phyloP scores from a whole-genome alignment of 768 basidiomycete species.

The Atractiella rhizophila region DNA sequence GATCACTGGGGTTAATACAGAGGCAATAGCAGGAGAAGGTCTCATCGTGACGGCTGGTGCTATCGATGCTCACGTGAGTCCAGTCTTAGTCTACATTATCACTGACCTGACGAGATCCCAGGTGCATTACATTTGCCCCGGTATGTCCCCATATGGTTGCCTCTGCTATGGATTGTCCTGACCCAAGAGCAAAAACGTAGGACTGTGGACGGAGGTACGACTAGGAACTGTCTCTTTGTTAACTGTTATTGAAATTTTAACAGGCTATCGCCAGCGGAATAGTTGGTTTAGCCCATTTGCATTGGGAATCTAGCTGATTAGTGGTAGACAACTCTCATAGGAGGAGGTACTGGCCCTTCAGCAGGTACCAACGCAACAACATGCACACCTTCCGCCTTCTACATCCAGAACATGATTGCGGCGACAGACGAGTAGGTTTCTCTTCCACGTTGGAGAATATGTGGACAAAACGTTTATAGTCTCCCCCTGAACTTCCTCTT shows the following conservation, averaged over 20 bases:
- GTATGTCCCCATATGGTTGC: no score
- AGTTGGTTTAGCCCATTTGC: no score
- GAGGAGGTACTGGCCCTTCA: slow-evolving; percentile 83
- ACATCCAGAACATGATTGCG: slow-evolving; percentile 67
- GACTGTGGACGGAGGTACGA: no score
- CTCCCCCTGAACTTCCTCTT: slow-evolving; percentile 79
- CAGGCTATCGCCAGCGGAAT: no score
- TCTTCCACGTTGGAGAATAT: slow-evolving; percentile 1
- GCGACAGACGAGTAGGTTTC: slow-evolving; percentile 54
- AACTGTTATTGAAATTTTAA: no score
- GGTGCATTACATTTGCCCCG: slow-evolving; percentile 72
- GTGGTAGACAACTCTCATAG: slow-evolving; percentile 80
- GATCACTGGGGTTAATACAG: slow-evolving; percentile 68
- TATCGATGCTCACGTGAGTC: slow-evolving; percentile 66
- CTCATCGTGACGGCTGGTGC: slow-evolving; percentile 81
- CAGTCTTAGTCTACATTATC: slow-evolving; percentile 1
- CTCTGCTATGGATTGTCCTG: no score
- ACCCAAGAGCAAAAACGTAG: no score
- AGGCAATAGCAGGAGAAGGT: slow-evolving; percentile 87
- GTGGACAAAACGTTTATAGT: not conserved
- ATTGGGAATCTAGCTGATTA: no score
- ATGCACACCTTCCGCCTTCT: slow-evolving; percentile 71
- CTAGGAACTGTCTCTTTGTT: no score
- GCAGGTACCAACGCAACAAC: slow-evolving; percentile 81
- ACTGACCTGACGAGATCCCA: no score